Evolutionary conservation across 1,284 basidiomycete genomes (phyloP).

Genomic region (Ganoderma boninense): DNA sequence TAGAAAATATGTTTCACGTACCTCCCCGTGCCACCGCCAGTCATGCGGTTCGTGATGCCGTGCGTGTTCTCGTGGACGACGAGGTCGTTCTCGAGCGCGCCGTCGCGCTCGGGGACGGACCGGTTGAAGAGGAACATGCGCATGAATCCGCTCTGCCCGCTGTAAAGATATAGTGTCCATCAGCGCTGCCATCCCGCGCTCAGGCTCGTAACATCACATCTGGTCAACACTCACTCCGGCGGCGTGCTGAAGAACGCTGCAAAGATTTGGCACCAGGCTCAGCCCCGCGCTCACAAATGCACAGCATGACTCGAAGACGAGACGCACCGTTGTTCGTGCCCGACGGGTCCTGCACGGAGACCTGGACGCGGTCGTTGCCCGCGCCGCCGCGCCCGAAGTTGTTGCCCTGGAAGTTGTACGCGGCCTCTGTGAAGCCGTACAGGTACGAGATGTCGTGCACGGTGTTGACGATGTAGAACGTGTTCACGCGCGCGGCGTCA

Average conservation of each 20-base stretch:
- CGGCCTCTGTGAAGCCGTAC: slow-evolving; percentile 46
- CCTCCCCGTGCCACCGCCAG: slow-evolving; percentile 56
- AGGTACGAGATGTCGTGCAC: slow-evolving; percentile 59
- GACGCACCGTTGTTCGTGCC: slow-evolving; percentile 48
- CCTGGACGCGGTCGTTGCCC: slow-evolving; percentile 50
- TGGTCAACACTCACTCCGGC: neutral
- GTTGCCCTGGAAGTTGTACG: slow-evolving; percentile 56
- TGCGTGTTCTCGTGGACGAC: slow-evolving; percentile 57
- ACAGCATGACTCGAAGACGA: too few relatives aligned
- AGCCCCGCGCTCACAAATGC: neutral
- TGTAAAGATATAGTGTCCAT: neutral
- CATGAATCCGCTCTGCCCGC: slow-evolving; percentile 9
- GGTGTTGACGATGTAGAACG: slow-evolving; percentile 61
- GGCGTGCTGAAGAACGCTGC: slow-evolving; percentile 49
- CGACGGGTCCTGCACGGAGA: slow-evolving; percentile 49
- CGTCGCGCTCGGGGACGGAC: slow-evolving; percentile 51
- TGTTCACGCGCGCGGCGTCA: slow-evolving; percentile 56
- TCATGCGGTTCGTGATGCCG: slow-evolving; percentile 58
- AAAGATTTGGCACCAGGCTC: neutral
- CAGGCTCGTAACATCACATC: too few relatives aligned
- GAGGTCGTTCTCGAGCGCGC: slow-evolving; percentile 57
- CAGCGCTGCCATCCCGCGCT: too few relatives aligned
- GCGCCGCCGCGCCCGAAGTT: slow-evolving; percentile 53
- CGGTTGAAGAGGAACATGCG: slow-evolving; percentile 50
- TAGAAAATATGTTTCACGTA: slow-evolving; percentile 17